phyloP scores from a whole-genome alignment of 108 stramenopile genomes.

The Cylindrotheca closterium region DNA sequence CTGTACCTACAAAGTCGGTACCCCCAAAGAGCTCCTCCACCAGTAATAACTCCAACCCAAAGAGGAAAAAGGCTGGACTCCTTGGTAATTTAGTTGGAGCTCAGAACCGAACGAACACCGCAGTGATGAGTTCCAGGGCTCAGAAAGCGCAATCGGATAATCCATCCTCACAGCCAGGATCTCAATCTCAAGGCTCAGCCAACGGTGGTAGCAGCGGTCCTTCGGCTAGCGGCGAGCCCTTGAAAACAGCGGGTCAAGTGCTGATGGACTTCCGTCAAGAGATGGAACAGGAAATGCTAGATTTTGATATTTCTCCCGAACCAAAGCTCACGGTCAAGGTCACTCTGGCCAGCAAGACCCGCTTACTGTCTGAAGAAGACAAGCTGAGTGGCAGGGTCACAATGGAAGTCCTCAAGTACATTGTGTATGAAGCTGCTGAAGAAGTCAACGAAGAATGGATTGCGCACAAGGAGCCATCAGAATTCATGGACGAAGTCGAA shows the following conservation, averaged over 20 bases:
- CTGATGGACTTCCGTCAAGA: conserved; percentile 54
- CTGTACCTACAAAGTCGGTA: background rate
- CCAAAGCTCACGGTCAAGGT: conserved; percentile 28
- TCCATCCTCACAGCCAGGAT: background rate
- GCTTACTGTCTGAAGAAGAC: conserved; percentile 10
- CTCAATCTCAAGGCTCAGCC: background rate
- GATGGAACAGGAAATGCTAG: conserved; percentile 62
- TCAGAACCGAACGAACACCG: conserved; percentile 68
- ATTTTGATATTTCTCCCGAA: conserved; percentile 52
- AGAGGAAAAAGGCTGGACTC: conserved; percentile 47
- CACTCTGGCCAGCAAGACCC: conserved; percentile 29
- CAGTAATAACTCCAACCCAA: conserved; percentile 4
- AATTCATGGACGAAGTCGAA: conserved; percentile 78
- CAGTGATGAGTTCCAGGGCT: conserved; percentile 44
- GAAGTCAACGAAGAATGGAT: conserved; percentile 86
- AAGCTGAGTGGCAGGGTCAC: conserved; percentile 63
- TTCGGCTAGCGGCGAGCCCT: background rate
- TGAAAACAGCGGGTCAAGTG: conserved; percentile 40
- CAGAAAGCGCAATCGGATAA: background rate
- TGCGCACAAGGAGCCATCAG: conserved; percentile 76
- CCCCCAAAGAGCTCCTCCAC: conserved; percentile 15
- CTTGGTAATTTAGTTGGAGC: conserved; percentile 77
- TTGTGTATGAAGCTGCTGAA: conserved; percentile 85
- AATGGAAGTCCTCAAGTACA: conserved; percentile 82
- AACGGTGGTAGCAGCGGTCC: background rate